Evolutionary conservation across 345 rosid genomes (phyloP).

Genomic region (Limnanthes douglasii): DNA sequence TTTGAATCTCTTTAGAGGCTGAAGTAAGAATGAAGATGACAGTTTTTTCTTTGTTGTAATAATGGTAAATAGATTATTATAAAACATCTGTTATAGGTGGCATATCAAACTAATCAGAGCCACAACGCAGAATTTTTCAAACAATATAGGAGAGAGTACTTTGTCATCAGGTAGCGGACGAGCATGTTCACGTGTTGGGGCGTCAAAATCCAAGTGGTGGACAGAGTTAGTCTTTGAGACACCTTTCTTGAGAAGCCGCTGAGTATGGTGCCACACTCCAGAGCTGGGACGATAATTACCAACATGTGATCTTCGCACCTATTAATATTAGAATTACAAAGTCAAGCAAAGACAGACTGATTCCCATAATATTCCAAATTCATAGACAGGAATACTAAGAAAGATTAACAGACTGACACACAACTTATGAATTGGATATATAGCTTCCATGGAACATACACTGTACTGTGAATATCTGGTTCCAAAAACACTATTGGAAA

Average conservation of each 20-base stretch:
- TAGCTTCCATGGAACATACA: background rate
- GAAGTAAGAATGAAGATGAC: too few species aligned
- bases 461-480: too few species aligned
- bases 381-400: background rate
- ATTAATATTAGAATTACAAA: conserved; percentile 9
- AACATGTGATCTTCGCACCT: conserved; percentile 90
- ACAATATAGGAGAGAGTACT: conserved; percentile 23
- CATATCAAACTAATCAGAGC: too few species aligned
- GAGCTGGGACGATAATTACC: conserved; percentile 90
- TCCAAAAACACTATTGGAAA: too few species aligned
- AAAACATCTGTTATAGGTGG: too few species aligned
- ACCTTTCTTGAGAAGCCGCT: conserved; percentile 62
- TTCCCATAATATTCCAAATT: background rate
- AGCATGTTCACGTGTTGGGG: conserved; percentile 94
- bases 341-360: background rate
- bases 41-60: too few species aligned
- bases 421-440: background rate
- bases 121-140: too few species aligned
- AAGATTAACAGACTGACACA: background rate
- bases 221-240: conserved; percentile 37
- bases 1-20: too few species aligned
- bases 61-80: too few species aligned
- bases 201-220: conserved; percentile 96
- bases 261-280: conserved; percentile 96
- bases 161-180: conserved; percentile 65